A percentile compares a stretch with the other conserved stretches of the same genome.
Conservation (phyloP, 75 land plant genomes). For the Sequoia sempervirens region DNA sequence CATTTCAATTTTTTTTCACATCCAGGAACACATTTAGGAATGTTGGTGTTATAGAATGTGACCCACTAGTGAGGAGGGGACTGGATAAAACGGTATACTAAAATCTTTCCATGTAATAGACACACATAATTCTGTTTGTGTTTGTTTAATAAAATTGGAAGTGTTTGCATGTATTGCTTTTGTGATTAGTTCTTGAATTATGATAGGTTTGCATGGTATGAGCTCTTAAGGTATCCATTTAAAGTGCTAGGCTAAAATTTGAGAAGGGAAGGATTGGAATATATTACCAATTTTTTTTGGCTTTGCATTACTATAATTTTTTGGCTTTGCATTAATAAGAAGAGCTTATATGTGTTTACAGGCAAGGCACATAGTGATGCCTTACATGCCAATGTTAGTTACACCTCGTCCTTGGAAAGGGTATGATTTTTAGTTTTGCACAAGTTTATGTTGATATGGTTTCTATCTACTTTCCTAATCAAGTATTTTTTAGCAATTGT, state of each 20-base stretch:
- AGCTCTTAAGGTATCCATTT: neutral
- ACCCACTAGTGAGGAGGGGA: conserved; percentile 65
- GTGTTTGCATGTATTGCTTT: neutral
- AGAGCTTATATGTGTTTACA: conserved; percentile 21
- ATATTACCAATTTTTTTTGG: neutral
- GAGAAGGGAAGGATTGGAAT: neutral
- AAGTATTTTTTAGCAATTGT: neutral
- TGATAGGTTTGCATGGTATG: neutral
- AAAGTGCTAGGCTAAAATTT: neutral
- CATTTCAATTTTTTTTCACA: conserved; percentile 5
- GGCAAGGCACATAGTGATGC: conserved; percentile 87
- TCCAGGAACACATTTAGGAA: conserved; percentile 35
- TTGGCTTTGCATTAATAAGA: neutral
- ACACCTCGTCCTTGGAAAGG: conserved; percentile 79
- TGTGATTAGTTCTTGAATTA: neutral
- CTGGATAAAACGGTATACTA: conserved; percentile 73
- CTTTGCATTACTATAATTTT: neutral
- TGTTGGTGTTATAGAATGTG: conserved; percentile 90
- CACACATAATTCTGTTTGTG: neutral
- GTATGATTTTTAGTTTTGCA: conserved; percentile 32
- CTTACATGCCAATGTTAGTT: conserved; percentile 97
- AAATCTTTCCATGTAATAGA: neutral
- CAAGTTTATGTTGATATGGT: neutral
- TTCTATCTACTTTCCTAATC: conserved; percentile 1
- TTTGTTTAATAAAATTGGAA: neutral